phyloP scores from a whole-genome alignment of 2,329 filamentous ascomycete genomes.

The Nigrograna mackinnonii region DNA sequence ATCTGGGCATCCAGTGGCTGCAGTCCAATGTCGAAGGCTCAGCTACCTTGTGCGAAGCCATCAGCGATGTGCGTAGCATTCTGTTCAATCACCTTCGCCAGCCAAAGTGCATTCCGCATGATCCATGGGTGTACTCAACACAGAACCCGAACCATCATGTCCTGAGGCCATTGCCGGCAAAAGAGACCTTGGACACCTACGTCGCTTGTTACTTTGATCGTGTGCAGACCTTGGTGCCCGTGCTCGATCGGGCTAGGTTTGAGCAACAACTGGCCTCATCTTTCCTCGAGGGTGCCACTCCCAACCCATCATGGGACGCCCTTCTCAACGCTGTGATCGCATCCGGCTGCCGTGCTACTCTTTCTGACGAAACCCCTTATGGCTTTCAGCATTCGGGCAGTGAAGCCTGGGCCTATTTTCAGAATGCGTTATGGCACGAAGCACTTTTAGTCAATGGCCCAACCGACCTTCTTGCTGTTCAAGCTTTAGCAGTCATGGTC shows the following conservation, averaged over 20 bases:
- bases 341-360: not conserved
- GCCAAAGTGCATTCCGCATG: not conserved
- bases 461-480: not conserved
- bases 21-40: not conserved
- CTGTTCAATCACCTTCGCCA: not conserved
- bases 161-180: not conserved
- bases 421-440: not conserved
- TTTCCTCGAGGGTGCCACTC: not conserved
- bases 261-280: not conserved
- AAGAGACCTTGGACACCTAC: not conserved
- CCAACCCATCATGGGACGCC: not conserved
- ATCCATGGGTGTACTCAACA: not conserved
- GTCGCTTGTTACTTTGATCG: constrained; percentile 1
- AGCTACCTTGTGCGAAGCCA: not conserved
- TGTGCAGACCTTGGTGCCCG: not conserved
- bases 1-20: not conserved
- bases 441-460: not conserved
- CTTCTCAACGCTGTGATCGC: not conserved
- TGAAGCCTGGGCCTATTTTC: not conserved
- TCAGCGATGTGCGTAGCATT: not conserved
- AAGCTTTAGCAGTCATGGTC: not conserved
- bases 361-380: not conserved
- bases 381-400: not conserved
- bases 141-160: not conserved
- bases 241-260: not conserved